phyloP scores from a whole-genome alignment of 257 asterid genomes.

The Osmanthus fragrans region DNA sequence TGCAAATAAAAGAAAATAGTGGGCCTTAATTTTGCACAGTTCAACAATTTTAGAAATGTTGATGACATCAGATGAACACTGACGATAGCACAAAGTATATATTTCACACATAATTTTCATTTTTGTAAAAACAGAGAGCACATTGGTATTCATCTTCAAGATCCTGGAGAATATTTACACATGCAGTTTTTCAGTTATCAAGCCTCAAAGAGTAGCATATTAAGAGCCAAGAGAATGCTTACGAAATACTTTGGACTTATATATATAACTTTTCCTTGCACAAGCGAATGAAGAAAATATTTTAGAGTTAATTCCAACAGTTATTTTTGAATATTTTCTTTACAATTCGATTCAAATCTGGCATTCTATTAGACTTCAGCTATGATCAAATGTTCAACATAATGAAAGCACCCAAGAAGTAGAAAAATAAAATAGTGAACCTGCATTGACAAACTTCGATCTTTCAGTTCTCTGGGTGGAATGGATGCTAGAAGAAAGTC shows the following conservation, averaged over 20 bases:
- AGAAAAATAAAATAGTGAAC: background rate
- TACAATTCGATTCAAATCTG: constrained; percentile 29
- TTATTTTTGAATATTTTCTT: constrained; percentile 1
- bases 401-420: background rate
- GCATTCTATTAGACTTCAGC: constrained; percentile 27
- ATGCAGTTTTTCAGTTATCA: background rate
- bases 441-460: background rate
- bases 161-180: background rate
- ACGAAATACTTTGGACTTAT: background rate
- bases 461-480: background rate
- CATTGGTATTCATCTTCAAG: background rate
- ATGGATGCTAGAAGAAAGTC: background rate
- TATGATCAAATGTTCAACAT: background rate
- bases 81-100: background rate
- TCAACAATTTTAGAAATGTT: background rate
- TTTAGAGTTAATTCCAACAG: constrained; percentile 7
- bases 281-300: constrained; percentile 17
- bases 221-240: background rate
- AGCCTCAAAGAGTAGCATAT: background rate
- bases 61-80: background rate
- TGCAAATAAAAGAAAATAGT: background rate
- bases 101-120: background rate
- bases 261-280: background rate
- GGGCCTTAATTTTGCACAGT: background rate
- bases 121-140: background rate